A percentile compares a stretch with the other conserved stretches of the same genome.
Evolutionary conservation across 2,329 filamentous ascomycete genomes (phyloP).

Genomic region (Apiospora phragmitis): DNA sequence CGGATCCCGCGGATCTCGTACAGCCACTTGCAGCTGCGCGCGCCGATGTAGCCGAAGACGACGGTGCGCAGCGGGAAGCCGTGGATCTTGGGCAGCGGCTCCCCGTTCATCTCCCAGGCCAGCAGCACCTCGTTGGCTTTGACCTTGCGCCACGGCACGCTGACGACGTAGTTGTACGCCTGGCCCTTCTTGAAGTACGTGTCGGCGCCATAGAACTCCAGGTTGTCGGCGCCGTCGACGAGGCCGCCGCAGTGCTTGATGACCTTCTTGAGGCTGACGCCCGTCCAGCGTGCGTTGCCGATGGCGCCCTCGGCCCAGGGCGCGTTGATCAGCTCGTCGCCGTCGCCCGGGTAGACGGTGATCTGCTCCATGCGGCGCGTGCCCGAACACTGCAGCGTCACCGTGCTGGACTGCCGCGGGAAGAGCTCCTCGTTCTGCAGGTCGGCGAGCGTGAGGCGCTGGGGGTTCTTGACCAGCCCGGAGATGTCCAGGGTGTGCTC

Average conservation of each 20-base stretch:
- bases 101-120: conserved; percentile 72
- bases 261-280: conserved; percentile 67
- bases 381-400: conserved; percentile 68
- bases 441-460: conserved; percentile 57
- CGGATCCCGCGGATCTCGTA: conserved; percentile 62
- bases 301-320: conserved; percentile 69
- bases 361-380: conserved; percentile 72
- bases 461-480: conserved; percentile 61
- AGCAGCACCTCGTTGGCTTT: conserved; percentile 66
- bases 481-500: conserved; percentile 56
- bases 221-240: conserved; percentile 52
- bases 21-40: conserved; percentile 64
- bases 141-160: conserved; percentile 67
- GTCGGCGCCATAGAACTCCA: conserved; percentile 70
- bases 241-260: conserved; percentile 71
- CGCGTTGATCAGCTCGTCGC: conserved; percentile 58
- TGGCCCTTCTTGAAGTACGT: conserved; percentile 71
- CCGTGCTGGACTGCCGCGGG: conserved; percentile 56
- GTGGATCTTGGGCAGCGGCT: conserved; percentile 64
- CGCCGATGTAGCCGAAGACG: conserved; percentile 68
- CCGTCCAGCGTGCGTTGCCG: conserved; percentile 61
- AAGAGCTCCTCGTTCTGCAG: conserved; percentile 61
- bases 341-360: conserved; percentile 62
- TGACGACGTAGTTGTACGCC: conserved; percentile 67
- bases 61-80: conserved; percentile 64